Evolutionary conservation across 176 grass and related monocot species (phyloP).

Genomic region (Poa annua): DNA sequence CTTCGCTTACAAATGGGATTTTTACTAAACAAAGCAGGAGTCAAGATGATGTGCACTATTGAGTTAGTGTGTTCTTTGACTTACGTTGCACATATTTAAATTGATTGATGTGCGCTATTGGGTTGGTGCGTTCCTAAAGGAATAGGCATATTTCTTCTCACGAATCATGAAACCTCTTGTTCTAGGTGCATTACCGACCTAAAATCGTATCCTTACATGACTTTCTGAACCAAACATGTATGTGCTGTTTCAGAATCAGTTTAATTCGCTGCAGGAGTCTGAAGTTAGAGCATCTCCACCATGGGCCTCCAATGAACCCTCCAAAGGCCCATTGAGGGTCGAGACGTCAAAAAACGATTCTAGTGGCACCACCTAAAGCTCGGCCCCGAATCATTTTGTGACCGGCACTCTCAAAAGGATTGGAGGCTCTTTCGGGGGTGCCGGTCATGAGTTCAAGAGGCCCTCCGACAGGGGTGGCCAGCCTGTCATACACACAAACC

Average conservation of each 20-base stretch:
- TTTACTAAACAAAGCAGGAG: slow-evolving; percentile 13
- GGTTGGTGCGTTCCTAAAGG: background rate
- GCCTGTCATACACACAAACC: too few species aligned
- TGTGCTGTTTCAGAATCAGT: slow-evolving; percentile 14
- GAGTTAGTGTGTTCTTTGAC: slow-evolving; percentile 11
- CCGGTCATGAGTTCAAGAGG: too few species aligned
- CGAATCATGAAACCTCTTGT: background rate
- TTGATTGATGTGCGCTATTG: slow-evolving; percentile 9
- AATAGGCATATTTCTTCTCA: slow-evolving; percentile 11
- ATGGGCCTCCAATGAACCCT: too few species aligned
- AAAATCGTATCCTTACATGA: slow-evolving; percentile 5
- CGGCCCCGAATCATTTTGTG: too few species aligned
- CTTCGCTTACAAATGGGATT: slow-evolving; percentile 15
- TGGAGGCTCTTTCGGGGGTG: too few species aligned
- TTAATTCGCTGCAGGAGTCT: too few species aligned
- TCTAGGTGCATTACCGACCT: background rate
- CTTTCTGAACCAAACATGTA: slow-evolving; percentile 22
- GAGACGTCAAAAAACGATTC: too few species aligned
- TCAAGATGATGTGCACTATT: slow-evolving; percentile 10
- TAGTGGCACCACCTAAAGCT: too few species aligned
- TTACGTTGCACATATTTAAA: slow-evolving; percentile 13
- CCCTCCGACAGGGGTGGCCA: too few species aligned
- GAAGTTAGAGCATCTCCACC: too few species aligned
- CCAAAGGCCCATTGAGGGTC: too few species aligned
- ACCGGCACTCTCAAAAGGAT: too few species aligned